Evolutionary conservation across 1,284 basidiomycete species (phyloP).

Genomic region (Ceratobasidium sp.): DNA sequence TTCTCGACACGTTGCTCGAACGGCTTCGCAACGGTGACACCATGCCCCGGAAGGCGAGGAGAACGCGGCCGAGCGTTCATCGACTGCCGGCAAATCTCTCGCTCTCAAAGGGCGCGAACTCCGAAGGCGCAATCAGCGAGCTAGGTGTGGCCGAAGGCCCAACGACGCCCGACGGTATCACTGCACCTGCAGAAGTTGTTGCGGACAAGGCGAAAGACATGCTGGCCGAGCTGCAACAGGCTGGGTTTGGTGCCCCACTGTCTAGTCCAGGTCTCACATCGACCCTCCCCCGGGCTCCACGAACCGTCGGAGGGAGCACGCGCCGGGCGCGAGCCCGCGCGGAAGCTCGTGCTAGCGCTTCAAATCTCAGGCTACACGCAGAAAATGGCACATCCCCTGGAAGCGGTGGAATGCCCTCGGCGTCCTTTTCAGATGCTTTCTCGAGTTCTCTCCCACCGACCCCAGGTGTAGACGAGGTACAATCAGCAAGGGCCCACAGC

Average conservation of each 20-base stretch:
- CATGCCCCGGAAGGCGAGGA: constrained; percentile 65
- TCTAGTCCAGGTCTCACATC: constrained; percentile 2
- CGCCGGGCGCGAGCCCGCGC: constrained; percentile 33
- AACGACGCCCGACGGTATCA: constrained; percentile 52
- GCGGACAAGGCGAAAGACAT: constrained; percentile 75
- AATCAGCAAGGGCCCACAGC: constrained; percentile 18
- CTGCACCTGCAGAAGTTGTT: constrained; percentile 57
- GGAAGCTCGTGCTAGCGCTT: constrained; percentile 36
- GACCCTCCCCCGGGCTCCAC: constrained; percentile 19
- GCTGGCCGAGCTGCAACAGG: constrained; percentile 74
- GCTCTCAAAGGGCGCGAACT: constrained; percentile 52
- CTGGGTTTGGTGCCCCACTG: constrained; percentile 58
- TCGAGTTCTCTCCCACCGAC: constrained; percentile 29
- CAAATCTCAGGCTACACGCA: constrained; percentile 23
- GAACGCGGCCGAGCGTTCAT: constrained; percentile 55
- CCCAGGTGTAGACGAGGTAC: constrained; percentile 21
- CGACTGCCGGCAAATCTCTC: constrained; percentile 13
- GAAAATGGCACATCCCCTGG: constrained; percentile 1
- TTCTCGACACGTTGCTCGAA: constrained; percentile 77
- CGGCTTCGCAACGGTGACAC: constrained; percentile 76
- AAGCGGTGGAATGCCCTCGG: constrained; percentile 17
- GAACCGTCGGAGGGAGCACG: constrained; percentile 24
- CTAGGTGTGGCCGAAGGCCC: constrained; percentile 58
- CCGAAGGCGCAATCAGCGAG: constrained; percentile 54
- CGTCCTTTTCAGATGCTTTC: constrained; percentile 31